Conservation (phyloP, 495 filamentous ascomycete genomes). For the Aspergillus heteromorphus region DNA sequence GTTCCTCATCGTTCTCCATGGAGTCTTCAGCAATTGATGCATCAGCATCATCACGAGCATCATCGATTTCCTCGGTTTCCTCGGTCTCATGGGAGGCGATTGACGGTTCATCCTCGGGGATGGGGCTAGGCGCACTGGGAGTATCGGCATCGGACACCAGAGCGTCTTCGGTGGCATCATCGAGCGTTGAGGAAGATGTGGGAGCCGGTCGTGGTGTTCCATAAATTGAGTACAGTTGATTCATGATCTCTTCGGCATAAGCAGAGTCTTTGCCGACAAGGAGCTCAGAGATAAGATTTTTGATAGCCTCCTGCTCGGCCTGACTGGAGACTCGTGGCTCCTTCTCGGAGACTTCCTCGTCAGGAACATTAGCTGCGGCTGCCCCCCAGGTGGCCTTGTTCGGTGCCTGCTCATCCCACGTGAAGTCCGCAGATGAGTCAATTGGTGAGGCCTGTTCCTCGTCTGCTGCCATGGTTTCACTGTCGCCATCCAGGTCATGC, state of each 20-base stretch:
- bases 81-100: background rate
- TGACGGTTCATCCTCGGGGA: background rate
- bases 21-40: background rate
- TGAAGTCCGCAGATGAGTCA: background rate
- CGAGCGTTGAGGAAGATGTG: conserved; percentile 41
- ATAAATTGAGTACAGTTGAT: conserved; percentile 60
- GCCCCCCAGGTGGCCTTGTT: conserved; percentile 38
- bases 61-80: background rate
- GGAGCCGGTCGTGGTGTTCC: conserved; percentile 48
- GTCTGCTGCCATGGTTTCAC: background rate
- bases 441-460: background rate
- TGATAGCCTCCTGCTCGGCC: conserved; percentile 51
- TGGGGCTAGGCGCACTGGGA: background rate
- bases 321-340: background rate
- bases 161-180: background rate
- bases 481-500: background rate
- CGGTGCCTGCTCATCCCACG: background rate
- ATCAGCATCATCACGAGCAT: background rate
- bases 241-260: conserved; percentile 77
- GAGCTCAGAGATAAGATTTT: conserved; percentile 69
- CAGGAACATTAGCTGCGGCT: conserved; percentile 48
- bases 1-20: background rate
- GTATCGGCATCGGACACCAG: background rate
- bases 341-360: conserved; percentile 37
- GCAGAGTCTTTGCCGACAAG: conserved; percentile 71